Conservation (phyloP, 2,329 filamentous ascomycete genomes). For the Rutstroemia sydowiana region DNA sequence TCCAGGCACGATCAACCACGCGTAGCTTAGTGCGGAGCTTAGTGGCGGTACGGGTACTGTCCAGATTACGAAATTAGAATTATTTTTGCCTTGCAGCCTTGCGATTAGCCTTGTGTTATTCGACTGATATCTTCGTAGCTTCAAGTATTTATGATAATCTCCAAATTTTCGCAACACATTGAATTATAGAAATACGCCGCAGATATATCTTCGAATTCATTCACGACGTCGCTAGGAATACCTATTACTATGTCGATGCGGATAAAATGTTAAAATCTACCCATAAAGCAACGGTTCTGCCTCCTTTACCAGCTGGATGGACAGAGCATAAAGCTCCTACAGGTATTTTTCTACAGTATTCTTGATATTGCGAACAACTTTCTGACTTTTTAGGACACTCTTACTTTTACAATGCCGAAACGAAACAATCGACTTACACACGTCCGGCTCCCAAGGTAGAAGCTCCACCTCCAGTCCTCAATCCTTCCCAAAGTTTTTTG, state of each 20-base stretch:
- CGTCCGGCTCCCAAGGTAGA: conserved; percentile 48
- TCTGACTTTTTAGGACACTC: conserved; percentile 44
- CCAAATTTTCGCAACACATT: too few relatives aligned
- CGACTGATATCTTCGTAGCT: neutral
- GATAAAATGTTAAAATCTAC: conserved; percentile 65
- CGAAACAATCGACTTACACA: conserved; percentile 81
- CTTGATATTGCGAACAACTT: neutral
- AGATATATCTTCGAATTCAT: too few relatives aligned
- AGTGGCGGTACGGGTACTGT: neutral
- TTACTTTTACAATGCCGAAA: conserved; percentile 80
- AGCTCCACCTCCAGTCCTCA: conserved; percentile 19
- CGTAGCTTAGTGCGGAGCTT: conserved; percentile 12
- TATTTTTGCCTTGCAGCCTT: conserved; percentile 5
- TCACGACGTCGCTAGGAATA: too few relatives aligned
- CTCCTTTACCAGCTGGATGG: conserved; percentile 73
- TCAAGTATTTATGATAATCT: too few relatives aligned
- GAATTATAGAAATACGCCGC: too few relatives aligned
- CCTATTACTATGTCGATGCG: conserved; percentile 7
- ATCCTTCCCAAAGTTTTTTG: conserved; percentile 35
- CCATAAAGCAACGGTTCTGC: conserved; percentile 49
- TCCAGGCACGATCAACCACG: conserved; percentile 25
- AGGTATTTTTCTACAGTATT: conserved; percentile 21
- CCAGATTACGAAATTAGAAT: neutral
- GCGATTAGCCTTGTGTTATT: neutral
- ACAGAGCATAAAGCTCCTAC: conserved; percentile 87